Conservation (phyloP, 768 basidiomycete species). For the Kwoniella botswanensis region DNA sequence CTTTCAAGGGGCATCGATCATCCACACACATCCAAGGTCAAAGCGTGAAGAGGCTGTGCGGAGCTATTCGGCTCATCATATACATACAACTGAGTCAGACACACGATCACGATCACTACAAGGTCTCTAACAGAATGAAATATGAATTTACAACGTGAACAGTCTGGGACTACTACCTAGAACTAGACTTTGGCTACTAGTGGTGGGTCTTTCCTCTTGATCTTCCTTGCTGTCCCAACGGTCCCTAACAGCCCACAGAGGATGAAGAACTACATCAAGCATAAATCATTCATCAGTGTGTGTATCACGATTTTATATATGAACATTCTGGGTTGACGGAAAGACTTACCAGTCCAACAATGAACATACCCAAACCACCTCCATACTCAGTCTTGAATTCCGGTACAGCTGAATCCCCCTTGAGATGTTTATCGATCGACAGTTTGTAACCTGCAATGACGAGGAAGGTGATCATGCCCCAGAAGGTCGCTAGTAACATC, state of each 20-base stretch:
- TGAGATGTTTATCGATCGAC: background rate
- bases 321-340: too few species aligned
- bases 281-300: background rate
- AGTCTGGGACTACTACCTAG: background rate
- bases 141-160: too few species aligned
- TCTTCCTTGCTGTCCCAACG: background rate
- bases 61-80: too few species aligned
- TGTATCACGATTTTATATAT: too few species aligned
- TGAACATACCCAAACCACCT: background rate
- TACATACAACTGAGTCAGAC: too few species aligned
- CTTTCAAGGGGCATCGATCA: too few species aligned
- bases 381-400: constrained; percentile 1
- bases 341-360: background rate
- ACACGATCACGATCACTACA: too few species aligned
- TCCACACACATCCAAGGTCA: too few species aligned
- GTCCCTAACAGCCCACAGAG: background rate
- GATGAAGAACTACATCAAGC: background rate
- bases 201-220: background rate
- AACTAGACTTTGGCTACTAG: background rate
- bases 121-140: too few species aligned
- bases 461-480: background rate
- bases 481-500: background rate
- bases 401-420: background rate
- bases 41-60: too few species aligned
- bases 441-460: background rate